Conservation (phyloP, 2,329 filamentous ascomycete species). For the Tolypocladium guangdongense region DNA sequence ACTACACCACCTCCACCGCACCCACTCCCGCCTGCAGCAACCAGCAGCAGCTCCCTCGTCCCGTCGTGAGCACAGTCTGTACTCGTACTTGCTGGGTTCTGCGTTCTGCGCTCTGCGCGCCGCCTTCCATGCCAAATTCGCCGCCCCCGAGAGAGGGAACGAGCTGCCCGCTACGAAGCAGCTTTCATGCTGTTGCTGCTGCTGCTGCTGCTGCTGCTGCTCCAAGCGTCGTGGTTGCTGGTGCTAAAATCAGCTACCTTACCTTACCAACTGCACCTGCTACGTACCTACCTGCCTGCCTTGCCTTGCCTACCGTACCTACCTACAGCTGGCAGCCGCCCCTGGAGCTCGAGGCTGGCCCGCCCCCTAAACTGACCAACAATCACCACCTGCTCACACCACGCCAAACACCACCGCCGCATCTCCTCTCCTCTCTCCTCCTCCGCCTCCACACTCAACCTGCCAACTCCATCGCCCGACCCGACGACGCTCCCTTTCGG, state of each 20-base stretch:
- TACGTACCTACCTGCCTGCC: not conserved
- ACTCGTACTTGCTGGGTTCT: too few species aligned
- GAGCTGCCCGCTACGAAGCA: not conserved
- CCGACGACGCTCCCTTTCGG: constrained; percentile 8
- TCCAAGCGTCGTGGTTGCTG: not conserved
- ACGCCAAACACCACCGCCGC: constrained; percentile 2
- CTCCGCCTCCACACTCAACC: constrained; percentile 20
- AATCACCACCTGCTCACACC: constrained; percentile 7
- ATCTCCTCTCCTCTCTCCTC: constrained; percentile 10
- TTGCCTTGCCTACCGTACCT: too few species aligned
- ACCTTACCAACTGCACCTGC: not conserved
- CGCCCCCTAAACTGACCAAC: constrained; percentile 4
- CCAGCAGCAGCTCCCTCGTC: not conserved
- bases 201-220: not conserved
- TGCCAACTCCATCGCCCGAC: constrained; percentile 16
- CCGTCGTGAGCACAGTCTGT: not conserved
- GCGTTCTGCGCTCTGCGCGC: not conserved
- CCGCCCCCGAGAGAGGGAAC: not conserved
- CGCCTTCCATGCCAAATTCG: not conserved
- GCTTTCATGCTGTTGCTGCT: not conserved
- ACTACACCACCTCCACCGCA: not conserved
- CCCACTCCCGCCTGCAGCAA: not conserved
- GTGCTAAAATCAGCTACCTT: too few species aligned
- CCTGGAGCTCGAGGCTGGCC: constrained; percentile 3
- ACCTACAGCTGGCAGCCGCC: constrained; percentile 1